Conservation (phyloP, 129 eudicot genomes). For the Helianthus annuus region DNA sequence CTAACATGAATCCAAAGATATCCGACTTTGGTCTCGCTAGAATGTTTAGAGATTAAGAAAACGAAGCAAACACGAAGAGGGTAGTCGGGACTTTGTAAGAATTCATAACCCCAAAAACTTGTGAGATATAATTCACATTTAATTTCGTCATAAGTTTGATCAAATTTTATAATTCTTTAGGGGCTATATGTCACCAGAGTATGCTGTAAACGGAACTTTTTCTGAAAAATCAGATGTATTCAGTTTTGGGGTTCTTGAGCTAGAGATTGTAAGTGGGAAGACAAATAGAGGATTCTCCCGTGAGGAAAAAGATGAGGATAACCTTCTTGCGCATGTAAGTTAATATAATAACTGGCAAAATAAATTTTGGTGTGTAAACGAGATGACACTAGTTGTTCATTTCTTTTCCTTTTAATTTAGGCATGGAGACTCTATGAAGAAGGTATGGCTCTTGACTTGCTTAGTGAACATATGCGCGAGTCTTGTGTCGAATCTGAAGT, state of each 20-base stretch:
- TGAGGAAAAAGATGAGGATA: not conserved
- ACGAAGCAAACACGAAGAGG: slow-evolving; percentile 30
- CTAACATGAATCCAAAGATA: slow-evolving; percentile 31
- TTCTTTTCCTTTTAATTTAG: not conserved
- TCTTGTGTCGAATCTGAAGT: slow-evolving; percentile 15
- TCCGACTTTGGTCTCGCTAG: slow-evolving; percentile 44
- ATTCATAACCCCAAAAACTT: not conserved
- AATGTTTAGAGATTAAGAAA: slow-evolving; percentile 35
- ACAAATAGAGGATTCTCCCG: slow-evolving; percentile 32
- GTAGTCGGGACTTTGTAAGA: slow-evolving; percentile 42
- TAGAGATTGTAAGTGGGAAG: slow-evolving; percentile 35
- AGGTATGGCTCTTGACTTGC: slow-evolving; percentile 18
- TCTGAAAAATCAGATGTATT: slow-evolving; percentile 35
- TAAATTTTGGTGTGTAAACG: not conserved
- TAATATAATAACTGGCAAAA: not conserved
- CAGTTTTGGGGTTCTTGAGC: slow-evolving; percentile 32
- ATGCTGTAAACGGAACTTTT: slow-evolving; percentile 30
- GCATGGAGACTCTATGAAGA: slow-evolving; percentile 34
- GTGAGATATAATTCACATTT: not conserved
- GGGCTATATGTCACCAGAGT: slow-evolving; percentile 37
- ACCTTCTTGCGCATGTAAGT: slow-evolving; percentile 9
- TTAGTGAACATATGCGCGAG: slow-evolving; percentile 7
- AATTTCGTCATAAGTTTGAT: not conserved
- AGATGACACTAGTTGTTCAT: not conserved
- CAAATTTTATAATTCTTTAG: not conserved